phyloP scores from a whole-genome alignment of 305 asterid species.

The Plantago coronopus region DNA sequence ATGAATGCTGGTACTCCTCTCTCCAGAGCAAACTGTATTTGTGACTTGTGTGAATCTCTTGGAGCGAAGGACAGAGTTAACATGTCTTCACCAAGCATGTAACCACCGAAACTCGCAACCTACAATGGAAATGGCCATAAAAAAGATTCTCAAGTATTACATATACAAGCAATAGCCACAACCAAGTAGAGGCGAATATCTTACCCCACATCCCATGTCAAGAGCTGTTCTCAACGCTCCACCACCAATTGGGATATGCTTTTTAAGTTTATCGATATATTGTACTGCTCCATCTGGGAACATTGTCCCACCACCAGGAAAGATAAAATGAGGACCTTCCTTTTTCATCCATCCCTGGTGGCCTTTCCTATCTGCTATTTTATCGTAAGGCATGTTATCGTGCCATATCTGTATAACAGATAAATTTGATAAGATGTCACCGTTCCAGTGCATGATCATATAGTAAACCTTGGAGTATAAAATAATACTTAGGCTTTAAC shows the following conservation, averaged over 20 bases:
- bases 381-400: conserved; percentile 85
- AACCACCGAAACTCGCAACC: conserved; percentile 99
- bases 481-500: not conserved
- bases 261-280: conserved; percentile 92
- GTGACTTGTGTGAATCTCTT: conserved; percentile 93
- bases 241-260: conserved; percentile 81
- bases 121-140: conserved; percentile 25
- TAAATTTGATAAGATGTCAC: conserved; percentile 10
- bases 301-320: conserved; percentile 99
- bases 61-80: conserved; percentile 94
- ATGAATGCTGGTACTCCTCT: conserved; percentile 95
- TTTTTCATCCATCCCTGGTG: conserved; percentile 98
- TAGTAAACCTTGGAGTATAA: conserved; percentile 12
- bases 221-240: conserved; percentile 92
- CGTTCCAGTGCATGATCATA: not conserved
- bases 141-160: conserved; percentile 6
- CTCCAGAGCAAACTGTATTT: conserved; percentile 96
- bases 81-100: conserved; percentile 74
- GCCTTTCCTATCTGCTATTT: conserved; percentile 95
- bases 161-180: conserved; percentile 6
- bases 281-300: conserved; percentile 93
- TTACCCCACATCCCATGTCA: conserved; percentile 99
- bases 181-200: conserved; percentile 19
- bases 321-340: conserved; percentile 81
- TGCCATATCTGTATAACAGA: conserved; percentile 76